Evolutionary conservation across 164 flowering plant genomes (phyloP), one percentile per base, ranked within the genome.

Genomic region (Protea cynaroides): DNA sequence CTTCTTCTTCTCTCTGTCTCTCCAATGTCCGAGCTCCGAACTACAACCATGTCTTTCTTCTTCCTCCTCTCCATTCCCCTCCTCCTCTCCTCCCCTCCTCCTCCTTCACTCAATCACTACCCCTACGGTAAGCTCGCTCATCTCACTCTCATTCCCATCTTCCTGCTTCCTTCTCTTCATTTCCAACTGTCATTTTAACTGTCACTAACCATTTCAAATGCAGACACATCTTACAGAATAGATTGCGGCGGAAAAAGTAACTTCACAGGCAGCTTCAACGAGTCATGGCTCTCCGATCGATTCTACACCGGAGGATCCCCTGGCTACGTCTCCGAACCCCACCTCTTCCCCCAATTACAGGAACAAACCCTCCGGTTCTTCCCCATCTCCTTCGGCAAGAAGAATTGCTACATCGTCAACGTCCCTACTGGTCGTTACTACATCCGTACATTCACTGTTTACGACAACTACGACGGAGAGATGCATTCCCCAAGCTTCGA

Each of bases 381-480:
- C 73, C 97, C 97, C 4, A 74, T 84, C 56, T 77, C 96, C 23
- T 80, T 80, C 64, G 99, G 99, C 60, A 92, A 92, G 65, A 95
- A 95, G 71, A 95, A 88, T 65, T 95, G 99, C 80, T 95, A 95
- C 82, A n/a, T 74, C 63, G 58, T 92, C 64, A 80, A 84, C 15
- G 72, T 80, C 14, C 78, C 88, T n/a, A 40, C 50, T 50, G 87
- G 88, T 18, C 87, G 96, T 2, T 95, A 84, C 81, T 82, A 72
- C 66, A 25, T 95, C 69, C 88, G 99, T 12, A 80, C 89, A 0
- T 95, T 95, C 81, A 89, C 85, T 15, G 92, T 88, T 58, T 95
- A 95, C 70, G 99, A 91, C 62, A 87, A 95, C 69, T 95, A 85
- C 76, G 96, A 95, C 74, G 97, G 96, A 40, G 80, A 83, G 75